Conservation (phyloP, 192 early-diverging fungal species). For the Coemansia sp. region DNA sequence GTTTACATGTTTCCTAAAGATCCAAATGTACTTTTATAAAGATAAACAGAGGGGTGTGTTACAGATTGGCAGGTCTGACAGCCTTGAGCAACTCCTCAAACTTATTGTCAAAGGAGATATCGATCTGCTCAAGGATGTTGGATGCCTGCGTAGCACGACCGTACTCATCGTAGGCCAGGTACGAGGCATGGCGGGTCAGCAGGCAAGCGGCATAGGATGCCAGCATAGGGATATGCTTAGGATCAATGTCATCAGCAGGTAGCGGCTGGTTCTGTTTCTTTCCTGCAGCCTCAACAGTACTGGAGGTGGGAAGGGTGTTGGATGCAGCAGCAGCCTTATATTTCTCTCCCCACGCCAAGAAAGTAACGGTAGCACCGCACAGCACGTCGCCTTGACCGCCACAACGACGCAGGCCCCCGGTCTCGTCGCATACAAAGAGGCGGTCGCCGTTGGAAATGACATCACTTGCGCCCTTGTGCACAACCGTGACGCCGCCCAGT, state of each 20-base stretch:
- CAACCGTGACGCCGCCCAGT: constrained; percentile 75
- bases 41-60: neutral
- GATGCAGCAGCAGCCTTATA: constrained; percentile 51
- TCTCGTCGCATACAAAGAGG: constrained; percentile 63
- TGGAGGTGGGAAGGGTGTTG: no score
- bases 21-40: constrained; percentile 1
- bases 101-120: constrained; percentile 54
- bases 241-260: constrained; percentile 24
- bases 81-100: constrained; percentile 48
- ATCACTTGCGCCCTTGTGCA: constrained; percentile 79
- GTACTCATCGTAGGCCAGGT: constrained; percentile 48
- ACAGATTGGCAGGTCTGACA: constrained; percentile 19
- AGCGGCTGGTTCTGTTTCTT: no score
- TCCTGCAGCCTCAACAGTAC: no score
- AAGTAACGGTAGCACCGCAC: constrained; percentile 78
- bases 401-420: constrained; percentile 79
- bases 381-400: constrained; percentile 97
- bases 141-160: constrained; percentile 41
- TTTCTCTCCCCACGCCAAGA: constrained; percentile 80
- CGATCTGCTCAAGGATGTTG: constrained; percentile 44
- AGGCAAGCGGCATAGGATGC: constrained; percentile 64
- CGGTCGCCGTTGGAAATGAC: constrained; percentile 71
- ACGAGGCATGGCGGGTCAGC: constrained; percentile 47
- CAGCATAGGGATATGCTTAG: constrained; percentile 53
- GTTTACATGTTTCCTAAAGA: neutral